Percentiles rank a stretch among this genome's conserved stretches.
Conservation (phyloP, 2,329 filamentous ascomycete species). For the Ceratocystis cubensis region DNA sequence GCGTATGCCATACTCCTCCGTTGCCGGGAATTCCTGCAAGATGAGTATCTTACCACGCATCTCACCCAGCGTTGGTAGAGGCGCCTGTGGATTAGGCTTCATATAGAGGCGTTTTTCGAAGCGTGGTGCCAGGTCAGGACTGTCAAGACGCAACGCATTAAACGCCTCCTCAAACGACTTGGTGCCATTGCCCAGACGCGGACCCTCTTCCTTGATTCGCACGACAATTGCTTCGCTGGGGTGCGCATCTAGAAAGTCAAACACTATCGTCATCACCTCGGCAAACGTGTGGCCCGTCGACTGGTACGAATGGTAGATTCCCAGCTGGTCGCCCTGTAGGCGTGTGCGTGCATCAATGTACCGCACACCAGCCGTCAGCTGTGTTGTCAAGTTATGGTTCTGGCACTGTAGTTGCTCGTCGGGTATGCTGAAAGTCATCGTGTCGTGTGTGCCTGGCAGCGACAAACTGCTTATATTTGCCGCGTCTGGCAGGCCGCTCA, state of each 20-base stretch:
- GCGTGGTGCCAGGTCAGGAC: slow-evolving; percentile 28
- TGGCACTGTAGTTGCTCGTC: slow-evolving; percentile 34
- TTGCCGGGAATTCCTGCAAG: slow-evolving; percentile 35
- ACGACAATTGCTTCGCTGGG: slow-evolving; percentile 38
- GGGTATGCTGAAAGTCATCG: slow-evolving; percentile 36
- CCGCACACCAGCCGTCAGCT: slow-evolving; percentile 36
- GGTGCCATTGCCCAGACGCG: slow-evolving; percentile 27
- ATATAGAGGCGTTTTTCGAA: slow-evolving; percentile 30
- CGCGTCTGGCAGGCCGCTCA: slow-evolving; percentile 33
- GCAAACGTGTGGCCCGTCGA: slow-evolving; percentile 36
- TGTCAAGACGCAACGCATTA: slow-evolving; percentile 30
- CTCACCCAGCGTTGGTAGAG: slow-evolving; percentile 35
- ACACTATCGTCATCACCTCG: slow-evolving; percentile 34
- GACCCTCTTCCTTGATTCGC: slow-evolving; percentile 39
- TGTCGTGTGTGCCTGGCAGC: slow-evolving; percentile 42
- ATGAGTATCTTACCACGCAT: slow-evolving; percentile 37
- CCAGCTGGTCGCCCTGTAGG: slow-evolving; percentile 32
- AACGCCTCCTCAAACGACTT: slow-evolving; percentile 37
- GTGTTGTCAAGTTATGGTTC: slow-evolving; percentile 34
- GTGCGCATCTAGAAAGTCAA: slow-evolving; percentile 35
- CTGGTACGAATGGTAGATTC: slow-evolving; percentile 36
- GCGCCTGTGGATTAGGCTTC: slow-evolving; percentile 25
- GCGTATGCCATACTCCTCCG: slow-evolving; percentile 31
- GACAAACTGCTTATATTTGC: slow-evolving; percentile 34
- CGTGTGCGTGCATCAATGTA: slow-evolving; percentile 40